Evolutionary conservation across 495 filamentous ascomycete species (phyloP).

Genomic region (Trichocladium antarcticum): DNA sequence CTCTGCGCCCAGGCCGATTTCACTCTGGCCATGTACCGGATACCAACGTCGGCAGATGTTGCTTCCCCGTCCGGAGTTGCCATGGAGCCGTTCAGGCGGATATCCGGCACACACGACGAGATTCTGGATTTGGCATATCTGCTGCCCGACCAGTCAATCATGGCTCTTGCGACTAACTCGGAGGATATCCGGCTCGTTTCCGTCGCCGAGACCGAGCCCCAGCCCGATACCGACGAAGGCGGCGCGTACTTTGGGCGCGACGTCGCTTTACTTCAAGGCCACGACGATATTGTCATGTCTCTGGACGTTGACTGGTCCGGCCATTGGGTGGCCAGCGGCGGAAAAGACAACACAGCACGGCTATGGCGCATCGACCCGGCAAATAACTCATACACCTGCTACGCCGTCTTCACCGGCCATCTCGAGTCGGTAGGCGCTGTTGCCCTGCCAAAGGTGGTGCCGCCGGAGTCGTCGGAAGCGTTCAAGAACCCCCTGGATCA

Average conservation of each 20-base stretch:
- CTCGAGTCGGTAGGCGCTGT: slow-evolving; percentile 93
- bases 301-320: slow-evolving; percentile 93
- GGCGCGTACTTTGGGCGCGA: slow-evolving; percentile 74
- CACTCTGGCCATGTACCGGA: slow-evolving; percentile 65
- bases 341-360: slow-evolving; percentile 90
- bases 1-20: slow-evolving; percentile 84
- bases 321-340: slow-evolving; percentile 88
- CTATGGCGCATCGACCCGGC: slow-evolving; percentile 81
- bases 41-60: slow-evolving; percentile 22
- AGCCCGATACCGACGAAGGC: slow-evolving; percentile 26
- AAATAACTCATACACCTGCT: slow-evolving; percentile 62
- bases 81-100: slow-evolving; percentile 49
- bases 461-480: slow-evolving; percentile 53
- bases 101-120: slow-evolving; percentile 94
- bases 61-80: slow-evolving; percentile 22
- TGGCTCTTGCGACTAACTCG: slow-evolving; percentile 90
- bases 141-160: slow-evolving; percentile 60
- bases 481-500: slow-evolving; percentile 57
- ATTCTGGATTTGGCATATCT: slow-evolving; percentile 88
- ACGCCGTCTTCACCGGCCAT: slow-evolving; percentile 75
- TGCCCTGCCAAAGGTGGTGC: slow-evolving; percentile 58
- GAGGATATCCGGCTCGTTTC: slow-evolving; percentile 85
- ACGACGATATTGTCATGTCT: slow-evolving; percentile 91
- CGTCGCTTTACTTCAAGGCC: slow-evolving; percentile 70
- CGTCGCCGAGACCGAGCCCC: slow-evolving; percentile 24